These are phyloP conservation scores for Saccharomycopsis phalli DNA, from an alignment of 1,139 yeast species.

Conservation along the genomic window DNA sequence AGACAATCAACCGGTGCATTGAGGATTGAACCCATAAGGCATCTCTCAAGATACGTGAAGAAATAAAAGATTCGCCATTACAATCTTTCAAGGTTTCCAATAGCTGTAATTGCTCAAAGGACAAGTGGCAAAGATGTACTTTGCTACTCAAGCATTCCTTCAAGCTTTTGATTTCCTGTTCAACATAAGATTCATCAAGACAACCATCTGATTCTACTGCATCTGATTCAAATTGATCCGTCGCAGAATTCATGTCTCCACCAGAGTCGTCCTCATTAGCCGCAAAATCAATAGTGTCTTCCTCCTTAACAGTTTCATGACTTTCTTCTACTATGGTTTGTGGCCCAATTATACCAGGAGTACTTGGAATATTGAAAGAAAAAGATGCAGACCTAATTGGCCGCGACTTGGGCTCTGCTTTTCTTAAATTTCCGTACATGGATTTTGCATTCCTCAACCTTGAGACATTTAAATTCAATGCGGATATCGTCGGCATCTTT, in stretches of 20 bases:
- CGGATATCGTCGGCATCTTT: background rate
- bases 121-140: conserved; percentile 38
- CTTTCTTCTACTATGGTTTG: no score
- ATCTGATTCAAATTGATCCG: background rate
- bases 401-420: background rate
- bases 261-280: background rate
- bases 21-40: conserved; percentile 41
- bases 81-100: conserved; percentile 33
- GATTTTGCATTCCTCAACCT: conserved; percentile 2
- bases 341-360: no score
- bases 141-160: conserved; percentile 31
- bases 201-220: background rate
- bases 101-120: conserved; percentile 36
- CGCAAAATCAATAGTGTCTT: conserved; percentile 3
- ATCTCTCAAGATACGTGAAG: conserved; percentile 31
- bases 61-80: conserved; percentile 30
- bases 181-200: background rate
- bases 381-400: conserved; percentile 10
- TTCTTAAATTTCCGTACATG: conserved; percentile 3
- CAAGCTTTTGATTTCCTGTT: conserved; percentile 21
- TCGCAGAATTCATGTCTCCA: background rate
- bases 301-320: background rate
- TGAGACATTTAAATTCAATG: conserved; percentile 5
- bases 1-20: conserved; percentile 30
- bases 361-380: background rate